Evolutionary conservation across 192 early-diverging fungal genomes (phyloP), one percentile per base, ranked within the genome.

Genomic region (Spinellus fusiger): DNA sequence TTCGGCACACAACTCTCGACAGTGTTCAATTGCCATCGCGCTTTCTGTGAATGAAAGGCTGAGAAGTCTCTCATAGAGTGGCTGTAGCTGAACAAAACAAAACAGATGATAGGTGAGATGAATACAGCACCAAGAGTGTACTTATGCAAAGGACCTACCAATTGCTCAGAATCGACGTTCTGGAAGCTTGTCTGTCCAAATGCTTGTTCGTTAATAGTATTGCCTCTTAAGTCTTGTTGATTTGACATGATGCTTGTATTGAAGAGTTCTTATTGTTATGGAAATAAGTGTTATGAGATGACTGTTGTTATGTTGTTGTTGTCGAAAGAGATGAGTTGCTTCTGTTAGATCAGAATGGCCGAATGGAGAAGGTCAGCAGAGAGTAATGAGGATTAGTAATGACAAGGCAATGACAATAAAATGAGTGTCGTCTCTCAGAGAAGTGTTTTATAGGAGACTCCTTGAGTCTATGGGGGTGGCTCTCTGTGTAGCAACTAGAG

Each of bases 1-100:
- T 51, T 83, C 69, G 33, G 70, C 70, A 46, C 74, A 73, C 15
- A 83, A 32, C 26, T 73, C 68, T 27, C 81, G 68, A 59, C 81
- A 83, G 32, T 69, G 49, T 28, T 68, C 62, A n/a, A 74, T 74
- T 35, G 81, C 81, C 28, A 68, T 64, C 20, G 61, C 53, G 16
- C 66, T 71, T 23, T 69, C 63, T 27, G 60, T 44, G 54, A 80
- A 83, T 34, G 70, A 60, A 49, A 71, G 64, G 49, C 70, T 56
- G 33, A 76, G 57, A 16, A 83, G 62, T 20, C 59, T 49, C 5
- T 67, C 74, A 66, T 80, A 83, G 60, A 83, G 80, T 31, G 66
- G 71, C 28, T 76, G 64, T 69, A 80, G 74, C 68, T 70, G 50
- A 9, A 22, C 20, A 50, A 48, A 49, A 6, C 3, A 44, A 37